phyloP scores from a whole-genome alignment of 2,329 filamentous ascomycete species.

The Fusarium heterosporum region DNA sequence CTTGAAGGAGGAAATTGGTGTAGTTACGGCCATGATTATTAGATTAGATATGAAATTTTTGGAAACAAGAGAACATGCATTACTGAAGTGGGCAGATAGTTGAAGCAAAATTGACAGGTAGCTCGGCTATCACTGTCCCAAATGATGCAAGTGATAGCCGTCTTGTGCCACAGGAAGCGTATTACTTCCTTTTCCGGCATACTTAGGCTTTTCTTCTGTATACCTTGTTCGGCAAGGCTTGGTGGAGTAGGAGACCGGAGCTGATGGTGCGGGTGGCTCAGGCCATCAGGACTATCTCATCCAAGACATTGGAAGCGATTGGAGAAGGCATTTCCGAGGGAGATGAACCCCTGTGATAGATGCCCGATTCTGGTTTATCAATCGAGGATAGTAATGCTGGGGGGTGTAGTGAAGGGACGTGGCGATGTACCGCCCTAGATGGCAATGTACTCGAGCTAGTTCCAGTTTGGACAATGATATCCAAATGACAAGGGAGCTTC shows the following conservation, averaged over 20 bases:
- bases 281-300: constrained; percentile 1
- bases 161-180: constrained; percentile 2
- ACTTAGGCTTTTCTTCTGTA: constrained; percentile 25
- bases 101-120: background rate
- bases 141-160: constrained; percentile 1
- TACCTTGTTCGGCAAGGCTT: constrained; percentile 18
- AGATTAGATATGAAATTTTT: background rate
- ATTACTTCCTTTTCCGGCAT: constrained; percentile 14
- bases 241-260: constrained; percentile 15
- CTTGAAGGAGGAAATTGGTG: constrained; percentile 26
- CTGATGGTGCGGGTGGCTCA: background rate
- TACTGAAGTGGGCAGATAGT: background rate
- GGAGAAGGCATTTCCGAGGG: background rate
- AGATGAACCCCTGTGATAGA: background rate
- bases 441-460: background rate
- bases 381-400: background rate
- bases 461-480: background rate
- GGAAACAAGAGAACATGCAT: constrained; percentile 1
- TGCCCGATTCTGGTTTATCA: background rate
- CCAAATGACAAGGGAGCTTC: background rate
- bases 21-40: constrained; percentile 23
- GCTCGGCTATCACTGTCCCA: background rate
- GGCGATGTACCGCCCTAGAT: background rate
- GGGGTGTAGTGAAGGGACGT: background rate
- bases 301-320: constrained; percentile 2